Evolutionary conservation across 2,329 filamentous ascomycete species (phyloP).

Genomic region (Colletotrichum sp.): DNA sequence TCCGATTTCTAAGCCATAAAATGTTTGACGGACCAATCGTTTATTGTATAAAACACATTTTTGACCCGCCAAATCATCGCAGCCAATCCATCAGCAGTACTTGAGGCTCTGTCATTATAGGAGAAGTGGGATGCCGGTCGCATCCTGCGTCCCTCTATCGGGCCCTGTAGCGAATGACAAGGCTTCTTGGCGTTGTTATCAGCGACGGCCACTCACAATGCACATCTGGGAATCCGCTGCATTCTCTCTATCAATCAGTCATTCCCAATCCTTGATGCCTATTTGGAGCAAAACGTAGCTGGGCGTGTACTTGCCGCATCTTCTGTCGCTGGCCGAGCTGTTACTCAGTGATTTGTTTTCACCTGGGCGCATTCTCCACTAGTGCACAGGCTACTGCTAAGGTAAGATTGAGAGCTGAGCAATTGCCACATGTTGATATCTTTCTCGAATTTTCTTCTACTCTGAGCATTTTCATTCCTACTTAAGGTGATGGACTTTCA

Average conservation of each 20-base stretch:
- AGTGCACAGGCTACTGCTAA: too few relatives aligned
- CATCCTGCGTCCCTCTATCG: not conserved
- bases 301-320: not conserved
- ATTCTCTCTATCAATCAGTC: not conserved
- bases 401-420: too few relatives aligned
- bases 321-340: rapidly evolving
- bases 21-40: not conserved
- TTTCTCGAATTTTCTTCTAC: too few relatives aligned
- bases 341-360: not conserved
- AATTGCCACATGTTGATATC: too few relatives aligned
- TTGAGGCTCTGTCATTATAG: not conserved
- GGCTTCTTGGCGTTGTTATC: not conserved
- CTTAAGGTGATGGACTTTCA: too few relatives aligned
- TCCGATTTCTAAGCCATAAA: not conserved
- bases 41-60: not conserved
- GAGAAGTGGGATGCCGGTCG: not conserved
- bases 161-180: not conserved
- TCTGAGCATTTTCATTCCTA: too few relatives aligned
- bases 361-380: too few relatives aligned
- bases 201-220: rapidly evolving
- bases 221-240: rapidly evolving
- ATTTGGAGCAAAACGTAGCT: not conserved
- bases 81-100: not conserved
- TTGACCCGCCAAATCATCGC: not conserved
- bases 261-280: not conserved